These are phyloP conservation scores for Aureobasidium melanogenum DNA, from an alignment of 2,329 filamentous ascomycete genomes.

Conservation along the genomic window DNA sequence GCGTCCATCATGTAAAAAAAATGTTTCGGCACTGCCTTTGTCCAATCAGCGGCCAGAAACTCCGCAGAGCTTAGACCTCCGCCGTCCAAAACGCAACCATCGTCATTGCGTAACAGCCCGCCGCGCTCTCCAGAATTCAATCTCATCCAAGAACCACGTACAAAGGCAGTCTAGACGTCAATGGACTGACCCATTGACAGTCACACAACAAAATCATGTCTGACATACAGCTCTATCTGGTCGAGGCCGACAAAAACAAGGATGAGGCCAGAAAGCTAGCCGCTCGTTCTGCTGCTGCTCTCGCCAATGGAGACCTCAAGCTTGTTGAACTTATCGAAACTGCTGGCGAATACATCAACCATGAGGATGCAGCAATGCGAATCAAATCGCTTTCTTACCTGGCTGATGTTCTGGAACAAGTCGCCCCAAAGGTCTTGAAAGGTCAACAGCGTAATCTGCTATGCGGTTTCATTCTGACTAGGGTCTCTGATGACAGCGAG, in stretches of 20 bases:
- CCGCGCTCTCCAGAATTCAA: not conserved
- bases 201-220: conserved; percentile 33
- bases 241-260: conserved; percentile 41
- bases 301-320: conserved; percentile 51
- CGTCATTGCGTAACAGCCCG: conserved; percentile 4
- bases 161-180: not conserved
- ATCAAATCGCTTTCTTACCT: conserved; percentile 48
- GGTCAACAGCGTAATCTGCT: conserved; percentile 53
- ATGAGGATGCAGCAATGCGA: conserved; percentile 51
- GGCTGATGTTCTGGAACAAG: conserved; percentile 40
- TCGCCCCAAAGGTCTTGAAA: conserved; percentile 48
- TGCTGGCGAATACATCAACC: conserved; percentile 58
- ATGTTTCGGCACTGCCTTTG: conserved; percentile 3
- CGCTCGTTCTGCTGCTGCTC: conserved; percentile 34
- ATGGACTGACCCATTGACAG: not conserved
- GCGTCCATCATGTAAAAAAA: conserved; percentile 1
- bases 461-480: conserved; percentile 55
- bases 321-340: conserved; percentile 55
- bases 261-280: conserved; percentile 37
- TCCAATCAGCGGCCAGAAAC: not conserved
- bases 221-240: conserved; percentile 43
- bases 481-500: conserved; percentile 49
- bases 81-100: not conserved
- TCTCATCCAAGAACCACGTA: not conserved
- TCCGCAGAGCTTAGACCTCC: not conserved